Evolutionary conservation across 1,139 yeast species (phyloP).

Genomic region (Hanseniaspora uvarum): DNA sequence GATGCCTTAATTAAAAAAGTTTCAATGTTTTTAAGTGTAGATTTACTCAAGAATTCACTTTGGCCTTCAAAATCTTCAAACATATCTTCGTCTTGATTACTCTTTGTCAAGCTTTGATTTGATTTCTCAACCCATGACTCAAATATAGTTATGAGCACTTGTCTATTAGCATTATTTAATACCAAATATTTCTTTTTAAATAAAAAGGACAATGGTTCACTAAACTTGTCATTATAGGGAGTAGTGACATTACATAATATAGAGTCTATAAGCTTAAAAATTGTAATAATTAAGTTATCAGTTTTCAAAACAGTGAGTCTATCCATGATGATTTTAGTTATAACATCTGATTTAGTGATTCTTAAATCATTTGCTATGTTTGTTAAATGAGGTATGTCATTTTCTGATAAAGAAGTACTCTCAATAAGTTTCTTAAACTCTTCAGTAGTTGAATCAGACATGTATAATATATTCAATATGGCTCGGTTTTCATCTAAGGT

Average conservation of each 20-base stretch:
- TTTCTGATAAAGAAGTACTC: background rate
- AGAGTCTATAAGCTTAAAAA: constrained; percentile 9
- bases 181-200: constrained; percentile 70
- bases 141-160: constrained; percentile 63
- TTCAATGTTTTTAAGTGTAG: constrained; percentile 64
- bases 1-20: constrained; percentile 55
- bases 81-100: constrained; percentile 13
- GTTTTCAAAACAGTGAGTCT: background rate
- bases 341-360: constrained; percentile 8
- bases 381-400: background rate
- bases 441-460: background rate
- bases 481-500: background rate
- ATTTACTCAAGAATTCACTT: constrained; percentile 58
- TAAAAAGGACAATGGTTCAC: constrained; percentile 32
- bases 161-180: constrained; percentile 65
- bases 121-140: constrained; percentile 63
- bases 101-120: constrained; percentile 31
- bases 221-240: constrained; percentile 19
- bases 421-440: background rate
- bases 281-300: constrained; percentile 4
- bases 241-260: background rate
- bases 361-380: constrained; percentile 13
- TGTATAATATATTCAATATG: too few species aligned
- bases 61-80: constrained; percentile 27
- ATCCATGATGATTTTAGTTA: background rate